A percentile compares a stretch with the other conserved stretches of the same genome.
Evolutionary conservation across 257 asterid genomes (phyloP).

Genomic region (Solanum lignicaule): DNA sequence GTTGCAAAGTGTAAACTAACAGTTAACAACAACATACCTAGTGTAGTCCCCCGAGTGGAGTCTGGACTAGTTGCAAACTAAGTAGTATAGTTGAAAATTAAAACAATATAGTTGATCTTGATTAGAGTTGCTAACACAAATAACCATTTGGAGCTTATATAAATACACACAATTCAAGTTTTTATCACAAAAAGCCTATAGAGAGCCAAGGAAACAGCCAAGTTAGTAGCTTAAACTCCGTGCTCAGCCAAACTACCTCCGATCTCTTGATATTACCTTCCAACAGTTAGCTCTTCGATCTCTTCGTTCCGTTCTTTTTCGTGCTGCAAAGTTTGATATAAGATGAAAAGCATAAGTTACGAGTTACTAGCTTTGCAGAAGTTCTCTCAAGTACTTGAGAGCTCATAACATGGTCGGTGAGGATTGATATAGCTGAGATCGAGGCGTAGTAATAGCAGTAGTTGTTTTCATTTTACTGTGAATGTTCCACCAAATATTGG

Average conservation of each 20-base stretch:
- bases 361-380: not conserved
- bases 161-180: not conserved
- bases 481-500: not conserved
- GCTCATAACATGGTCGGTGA: not conserved
- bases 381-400: not conserved
- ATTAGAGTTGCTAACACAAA: not conserved
- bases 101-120: not conserved
- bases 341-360: not conserved
- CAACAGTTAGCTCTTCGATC: conserved; percentile 6
- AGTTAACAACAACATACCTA: not conserved
- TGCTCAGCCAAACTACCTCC: not conserved
- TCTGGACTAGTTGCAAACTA: not conserved
- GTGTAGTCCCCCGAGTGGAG: not conserved
- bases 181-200: not conserved
- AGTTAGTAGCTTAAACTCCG: not conserved
- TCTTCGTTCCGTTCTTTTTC: conserved; percentile 14
- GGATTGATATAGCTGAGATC: not conserved
- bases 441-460: not conserved
- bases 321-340: conserved; percentile 19
- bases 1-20: not conserved
- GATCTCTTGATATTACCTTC: not conserved
- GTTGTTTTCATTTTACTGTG: not conserved
- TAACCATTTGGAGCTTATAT: not conserved
- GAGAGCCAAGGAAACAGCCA: not conserved
- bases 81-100: not conserved